Evolutionary conservation across 345 rosid species (phyloP).

Genomic region (Euphorbia lathyris): DNA sequence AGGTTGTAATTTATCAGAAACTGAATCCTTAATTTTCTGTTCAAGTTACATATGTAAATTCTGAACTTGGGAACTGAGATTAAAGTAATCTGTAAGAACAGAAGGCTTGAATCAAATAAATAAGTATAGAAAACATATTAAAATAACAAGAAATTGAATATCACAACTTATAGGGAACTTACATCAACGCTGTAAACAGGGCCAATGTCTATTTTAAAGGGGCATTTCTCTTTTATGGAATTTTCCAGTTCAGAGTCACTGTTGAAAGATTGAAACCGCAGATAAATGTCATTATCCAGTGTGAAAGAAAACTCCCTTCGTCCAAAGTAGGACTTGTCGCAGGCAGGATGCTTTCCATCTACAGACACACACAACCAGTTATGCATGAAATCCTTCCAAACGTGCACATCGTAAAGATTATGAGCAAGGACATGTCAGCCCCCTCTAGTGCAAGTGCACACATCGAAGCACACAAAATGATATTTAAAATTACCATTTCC

Average conservation of each 20-base stretch:
- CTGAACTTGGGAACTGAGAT: neutral
- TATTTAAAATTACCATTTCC: slow-evolving; percentile 66
- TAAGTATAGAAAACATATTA: neutral
- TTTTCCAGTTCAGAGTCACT: slow-evolving; percentile 53
- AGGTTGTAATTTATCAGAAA: neutral
- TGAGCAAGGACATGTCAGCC: too few relatives aligned
- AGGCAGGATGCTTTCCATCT: slow-evolving; percentile 96
- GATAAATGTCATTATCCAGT: slow-evolving; percentile 63
- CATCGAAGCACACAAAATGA: too few relatives aligned
- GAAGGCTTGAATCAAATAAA: neutral
- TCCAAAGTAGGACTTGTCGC: slow-evolving; percentile 64
- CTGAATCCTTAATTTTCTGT: neutral
- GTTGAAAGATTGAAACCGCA: slow-evolving; percentile 75
- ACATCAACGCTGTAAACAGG: slow-evolving; percentile 85
- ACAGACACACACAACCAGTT: slow-evolving; percentile 12
- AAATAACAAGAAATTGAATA: neutral
- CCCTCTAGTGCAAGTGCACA: neutral
- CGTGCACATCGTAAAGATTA: neutral
- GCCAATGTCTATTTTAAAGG: slow-evolving; percentile 84
- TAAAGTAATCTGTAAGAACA: neutral
- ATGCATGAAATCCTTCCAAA: neutral
- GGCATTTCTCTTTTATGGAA: slow-evolving; percentile 58
- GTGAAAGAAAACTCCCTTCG: slow-evolving; percentile 90
- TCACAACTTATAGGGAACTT: slow-evolving; percentile 17
- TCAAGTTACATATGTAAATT: neutral